phyloP scores from a whole-genome alignment of 1,139 yeast species.

The Suhomyces ambrosiae region DNA sequence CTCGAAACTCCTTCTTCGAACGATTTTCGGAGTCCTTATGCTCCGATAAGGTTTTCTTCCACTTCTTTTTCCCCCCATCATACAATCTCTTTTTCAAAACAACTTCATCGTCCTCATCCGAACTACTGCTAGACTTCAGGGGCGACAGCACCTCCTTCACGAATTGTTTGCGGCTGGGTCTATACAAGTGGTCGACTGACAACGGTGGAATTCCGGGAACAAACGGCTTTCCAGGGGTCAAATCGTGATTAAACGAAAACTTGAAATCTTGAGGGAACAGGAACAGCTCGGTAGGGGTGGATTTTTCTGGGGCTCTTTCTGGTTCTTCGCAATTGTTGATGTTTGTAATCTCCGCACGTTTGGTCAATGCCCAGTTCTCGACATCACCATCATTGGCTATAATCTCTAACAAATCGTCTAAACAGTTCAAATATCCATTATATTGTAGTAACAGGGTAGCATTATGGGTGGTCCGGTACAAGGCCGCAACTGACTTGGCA shows the following conservation, averaged over 20 bases:
- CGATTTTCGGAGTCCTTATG: too few relatives aligned
- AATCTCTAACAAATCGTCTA: conserved; percentile 55
- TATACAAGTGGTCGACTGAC: conserved; percentile 29
- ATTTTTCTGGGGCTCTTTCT: conserved; percentile 2
- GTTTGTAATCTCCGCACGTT: conserved; percentile 48
- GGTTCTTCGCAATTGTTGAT: conserved; percentile 13
- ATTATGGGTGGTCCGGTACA: conserved; percentile 55
- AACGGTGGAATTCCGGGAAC: conserved; percentile 50
- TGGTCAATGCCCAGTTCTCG: conserved; percentile 55
- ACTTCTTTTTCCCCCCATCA: conserved; percentile 13
- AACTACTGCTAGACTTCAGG: conserved; percentile 11
- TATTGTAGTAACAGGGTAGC: conserved; percentile 44
- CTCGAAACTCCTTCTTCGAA: too few relatives aligned
- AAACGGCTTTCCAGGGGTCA: conserved; percentile 40
- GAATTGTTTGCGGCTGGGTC: conserved; percentile 3
- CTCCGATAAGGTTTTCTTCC: conserved; percentile 18
- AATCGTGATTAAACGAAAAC: conserved; percentile 36
- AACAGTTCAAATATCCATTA: conserved; percentile 58
- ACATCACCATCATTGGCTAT: conserved; percentile 51
- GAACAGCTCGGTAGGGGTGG: conserved; percentile 13
- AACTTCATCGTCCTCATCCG: conserved; percentile 12
- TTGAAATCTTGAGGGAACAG: conserved; percentile 39
- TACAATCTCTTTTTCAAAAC: conserved; percentile 9
- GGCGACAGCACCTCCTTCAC: conserved; percentile 9
- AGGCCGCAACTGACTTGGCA: conserved; percentile 64